Base-by-base conservation (phyloP, 2,329 filamentous ascomycete species). In the Mycosphaerella sp. region DNA sequence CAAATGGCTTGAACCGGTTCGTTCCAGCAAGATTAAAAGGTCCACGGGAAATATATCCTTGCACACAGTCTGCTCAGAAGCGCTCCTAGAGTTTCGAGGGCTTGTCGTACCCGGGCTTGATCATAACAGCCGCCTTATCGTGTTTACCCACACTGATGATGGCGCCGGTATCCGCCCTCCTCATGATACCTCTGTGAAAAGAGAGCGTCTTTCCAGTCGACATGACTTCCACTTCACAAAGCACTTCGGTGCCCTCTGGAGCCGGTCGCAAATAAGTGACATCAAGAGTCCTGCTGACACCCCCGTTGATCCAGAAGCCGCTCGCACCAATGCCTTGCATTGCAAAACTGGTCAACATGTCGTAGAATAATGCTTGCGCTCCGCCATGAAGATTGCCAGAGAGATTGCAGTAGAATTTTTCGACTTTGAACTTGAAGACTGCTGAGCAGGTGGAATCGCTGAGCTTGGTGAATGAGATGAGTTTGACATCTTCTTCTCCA, bases 361-460 rank as follows among this genome's bases (percentile, higher is more conserved):
- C 80, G 56, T 64, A 67, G 42, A 81, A 76, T 4, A 78, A 67
- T 0, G 76, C 74, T 2, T 77, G 77, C 2, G 77, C 78, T 6
- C 78, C 78, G 17, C 79, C 79, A 61, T 81, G 79, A 58, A 81
- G 70, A 32, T 74, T 76, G 1, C 72, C 72, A 32, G 71, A 69
- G 43, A 71, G 62, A 63, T 80, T 81, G 56, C 73, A 72, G 49
- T 79, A 74, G 45, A 67, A 64, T 9, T 63, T 61, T 8, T 73
- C 70, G 12, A 79, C 74, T 3, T 61, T 67, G 56, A 80, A 70
- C 21, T 69, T 70, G 62, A 74, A 79, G 4, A 72, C 70, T 2
- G 68, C 69, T 0, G 68, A 70, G 8, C 72, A 66, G 11, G 61
- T 63, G 2, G 61, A 68, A 4, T 66, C 68, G 23, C 69, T 70